Evolutionary conservation across 139 green algal species (phyloP), one percentile per base, ranked within the genome.

Genomic region (Chlamydomonas incerta): DNA sequence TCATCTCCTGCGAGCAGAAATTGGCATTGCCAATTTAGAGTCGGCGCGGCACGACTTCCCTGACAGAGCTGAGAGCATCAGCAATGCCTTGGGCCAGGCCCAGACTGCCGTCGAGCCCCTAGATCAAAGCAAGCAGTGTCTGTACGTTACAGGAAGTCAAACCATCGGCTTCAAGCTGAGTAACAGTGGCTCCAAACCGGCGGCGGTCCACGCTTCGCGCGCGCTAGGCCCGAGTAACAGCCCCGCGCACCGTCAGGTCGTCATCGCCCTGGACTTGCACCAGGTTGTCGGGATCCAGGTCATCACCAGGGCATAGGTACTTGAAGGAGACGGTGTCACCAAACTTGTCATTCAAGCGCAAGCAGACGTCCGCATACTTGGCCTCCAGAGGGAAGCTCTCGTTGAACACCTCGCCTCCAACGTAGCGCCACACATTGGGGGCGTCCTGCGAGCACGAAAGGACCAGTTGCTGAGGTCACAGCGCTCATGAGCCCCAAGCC

Each of bases 181-280:
- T 2, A 11, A 0, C 0, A 50, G 74, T 17, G 17, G 55, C 29
- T 63, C 8, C 20, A 63, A 26, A 26, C 55, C 41, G 41, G 41
- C 41, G 41, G 41, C 41, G 41, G 41, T 50, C 41, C 41, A 50
- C 41, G 41, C 41, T 50, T 50, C 6, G 41, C 41, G 41, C 41
- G 41, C 20, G 55, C 55, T 23, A 10, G 20, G 21, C 21, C 55
- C 20, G 55, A 23, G 55, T 63, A 63, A 63, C 24, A 29, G 20
- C 34, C 74, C n/a, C 31, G 50, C 74, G 34, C 85, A 95, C 95
- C 92, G 93, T 83, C 55, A 98, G 74, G 74, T 98, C 94, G 68
- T 90, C 89, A 74, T 98, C 93, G 73, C 95, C 95, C 52, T 90
- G 85, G 5, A 97, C 91, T 23, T 88, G 89, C 65, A 98, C 94